Base-by-base conservation (phyloP, 1,284 basidiomycete genomes). In the Phlebopus sp. region DNA sequence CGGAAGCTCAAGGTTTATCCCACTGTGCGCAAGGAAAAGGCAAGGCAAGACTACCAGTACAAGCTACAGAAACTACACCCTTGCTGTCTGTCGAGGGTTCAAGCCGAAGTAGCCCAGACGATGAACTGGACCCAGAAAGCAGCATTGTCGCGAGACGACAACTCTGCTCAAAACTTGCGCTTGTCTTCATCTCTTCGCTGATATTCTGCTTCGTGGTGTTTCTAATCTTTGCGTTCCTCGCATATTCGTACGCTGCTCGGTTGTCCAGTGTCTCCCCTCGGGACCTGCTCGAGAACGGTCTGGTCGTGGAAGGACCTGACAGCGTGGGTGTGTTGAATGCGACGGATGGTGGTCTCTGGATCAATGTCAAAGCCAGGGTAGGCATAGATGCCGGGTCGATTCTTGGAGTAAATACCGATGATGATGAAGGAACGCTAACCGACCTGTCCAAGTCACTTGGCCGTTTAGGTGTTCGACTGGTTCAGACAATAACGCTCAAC, bases 331-430 rank as follows among this genome's bases (percentile, higher is more conserved):
- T 89, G 1, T 64, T 85, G 41, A 83, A 82, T 51, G 70, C 79
- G 36, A 83, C 83, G 4, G 72, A 76, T 8, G 82, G 77, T 3
- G 79, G 75, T 1, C 59, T 88, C 21, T 83, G 81, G 79, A 55
- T 87, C 18, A 69, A 69, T 41, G 69, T 87, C 7, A 68, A 76
- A n/a, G 79, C 73, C 7, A 67, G 73, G 37, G 59, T 85, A 13
- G 86, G 86, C 0, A 54, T 90, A 14, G 80, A 90, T 59, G 84
- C 81, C 6, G 84, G 83, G 2, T 62, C 71, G 4, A 67, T 80
- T 27, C 68, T 86, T 9, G 82, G 78, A 3, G 74, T 86, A 15
- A 77, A 76, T 47, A 65, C 67, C 6, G 66, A 71, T 9, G 57
- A 66, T 11, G 65, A 71, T 25, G 73, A 77, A 43, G 63, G 67